Conservation (phyloP, 1,284 basidiomycete genomes). For the Volvariella surrecta region DNA sequence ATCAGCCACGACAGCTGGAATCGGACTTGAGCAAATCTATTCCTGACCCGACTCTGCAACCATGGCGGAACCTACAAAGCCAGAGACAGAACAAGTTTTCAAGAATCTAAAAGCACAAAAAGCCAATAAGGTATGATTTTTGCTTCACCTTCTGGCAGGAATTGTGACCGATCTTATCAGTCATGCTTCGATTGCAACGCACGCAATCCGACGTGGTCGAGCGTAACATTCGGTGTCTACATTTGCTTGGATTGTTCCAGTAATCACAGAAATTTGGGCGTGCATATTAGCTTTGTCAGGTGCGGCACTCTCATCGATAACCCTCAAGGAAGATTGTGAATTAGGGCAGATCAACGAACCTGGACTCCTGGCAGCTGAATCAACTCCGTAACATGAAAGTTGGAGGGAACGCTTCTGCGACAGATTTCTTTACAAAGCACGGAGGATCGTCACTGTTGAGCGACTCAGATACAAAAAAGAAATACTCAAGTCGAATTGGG, state of each 20-base stretch:
- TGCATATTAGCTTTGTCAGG: slow-evolving; percentile 97
- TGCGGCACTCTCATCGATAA: slow-evolving; percentile 20
- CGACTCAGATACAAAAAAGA: slow-evolving; percentile 79
- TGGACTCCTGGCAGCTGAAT: slow-evolving; percentile 89
- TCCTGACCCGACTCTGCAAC: not conserved
- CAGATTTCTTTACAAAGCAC: slow-evolving; percentile 87
- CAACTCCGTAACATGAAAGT: slow-evolving; percentile 97
- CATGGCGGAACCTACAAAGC: slow-evolving; percentile 69
- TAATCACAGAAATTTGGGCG: slow-evolving; percentile 94
- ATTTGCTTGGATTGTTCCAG: slow-evolving; percentile 98
- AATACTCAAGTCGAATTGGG: slow-evolving; percentile 82
- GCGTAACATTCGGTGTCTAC: slow-evolving; percentile 94
- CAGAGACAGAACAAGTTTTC: slow-evolving; percentile 75
- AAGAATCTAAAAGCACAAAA: slow-evolving; percentile 74
- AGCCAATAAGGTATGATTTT: slow-evolving; percentile 72
- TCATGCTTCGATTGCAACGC: slow-evolving; percentile 96
- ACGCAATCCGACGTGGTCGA: slow-evolving; percentile 97
- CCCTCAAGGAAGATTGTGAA: not conserved
- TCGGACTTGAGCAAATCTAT: not conserved
- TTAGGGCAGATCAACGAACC: slow-evolving; percentile 78
- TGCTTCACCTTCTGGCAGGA: slow-evolving; percentile 1
- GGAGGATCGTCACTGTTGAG: slow-evolving; percentile 67
- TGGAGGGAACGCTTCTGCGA: slow-evolving; percentile 86
- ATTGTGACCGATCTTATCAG: slow-evolving; percentile 32
- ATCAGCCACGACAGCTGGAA: not conserved